Conservation (phyloP, 2,329 filamentous ascomycete species). For the Sarocladium oryzae region DNA sequence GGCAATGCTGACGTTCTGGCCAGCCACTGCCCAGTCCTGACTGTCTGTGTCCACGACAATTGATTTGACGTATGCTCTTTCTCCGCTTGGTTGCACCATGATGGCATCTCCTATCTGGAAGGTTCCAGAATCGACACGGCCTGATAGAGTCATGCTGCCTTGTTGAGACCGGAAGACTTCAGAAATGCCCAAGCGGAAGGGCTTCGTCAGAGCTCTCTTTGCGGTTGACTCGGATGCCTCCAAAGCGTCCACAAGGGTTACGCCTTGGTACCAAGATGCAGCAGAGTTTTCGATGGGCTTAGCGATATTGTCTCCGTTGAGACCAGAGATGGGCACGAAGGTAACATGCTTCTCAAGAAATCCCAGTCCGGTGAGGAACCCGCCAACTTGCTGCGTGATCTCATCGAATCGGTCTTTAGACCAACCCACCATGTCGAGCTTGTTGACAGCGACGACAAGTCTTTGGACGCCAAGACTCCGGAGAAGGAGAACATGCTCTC, state of each 20-base stretch:
- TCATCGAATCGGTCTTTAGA: conserved; percentile 75
- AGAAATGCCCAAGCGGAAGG: conserved; percentile 77
- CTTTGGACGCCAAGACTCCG: conserved; percentile 86
- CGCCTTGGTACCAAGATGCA: conserved; percentile 73
- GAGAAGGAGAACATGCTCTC: conserved; percentile 84
- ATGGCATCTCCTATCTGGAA: conserved; percentile 80
- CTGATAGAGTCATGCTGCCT: conserved; percentile 78
- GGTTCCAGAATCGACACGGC: conserved; percentile 77
- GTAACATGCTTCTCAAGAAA: conserved; percentile 76
- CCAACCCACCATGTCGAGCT: conserved; percentile 85
- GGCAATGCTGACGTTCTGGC: conserved; percentile 81
- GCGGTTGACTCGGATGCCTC: conserved; percentile 72
- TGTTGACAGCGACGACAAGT: conserved; percentile 89
- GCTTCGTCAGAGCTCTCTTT: conserved; percentile 62
- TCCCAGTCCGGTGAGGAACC: conserved; percentile 75
- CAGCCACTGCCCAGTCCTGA: conserved; percentile 85
- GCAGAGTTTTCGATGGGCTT: conserved; percentile 46
- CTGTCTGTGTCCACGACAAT: conserved; percentile 69
- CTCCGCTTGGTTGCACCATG: conserved; percentile 71
- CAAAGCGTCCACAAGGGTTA: conserved; percentile 75
- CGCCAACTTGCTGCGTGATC: conserved; percentile 74
- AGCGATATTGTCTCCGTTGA: conserved; percentile 82
- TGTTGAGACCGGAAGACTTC: conserved; percentile 81
- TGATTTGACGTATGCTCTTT: conserved; percentile 74
- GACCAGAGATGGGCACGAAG: conserved; percentile 84